These are phyloP conservation scores for Leavenworthia alabamica DNA, from an alignment of 345 rosid genomes.

Conservation along the genomic window DNA sequence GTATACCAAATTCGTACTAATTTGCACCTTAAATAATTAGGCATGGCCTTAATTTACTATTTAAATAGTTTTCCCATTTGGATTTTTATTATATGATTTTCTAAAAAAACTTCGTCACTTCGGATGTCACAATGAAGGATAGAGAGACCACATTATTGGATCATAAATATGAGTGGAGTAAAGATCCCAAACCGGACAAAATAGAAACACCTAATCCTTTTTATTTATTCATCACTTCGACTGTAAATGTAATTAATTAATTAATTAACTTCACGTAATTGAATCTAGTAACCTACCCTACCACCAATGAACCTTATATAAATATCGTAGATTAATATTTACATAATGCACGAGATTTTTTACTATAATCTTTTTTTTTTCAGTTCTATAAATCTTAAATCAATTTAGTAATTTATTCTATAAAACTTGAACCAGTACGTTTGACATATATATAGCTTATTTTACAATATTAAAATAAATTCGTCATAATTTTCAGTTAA, in stretches of 20 bases:
- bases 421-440: too few relatives aligned
- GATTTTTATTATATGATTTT: neutral
- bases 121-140: slow-evolving; percentile 19
- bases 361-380: neutral
- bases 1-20: neutral
- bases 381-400: neutral
- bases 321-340: neutral
- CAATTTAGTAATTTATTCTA: neutral
- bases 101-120: slow-evolving; percentile 13
- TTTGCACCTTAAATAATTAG: neutral
- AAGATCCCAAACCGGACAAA: slow-evolving; percentile 29
- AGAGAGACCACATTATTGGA: slow-evolving; percentile 29
- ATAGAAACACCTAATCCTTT: slow-evolving; percentile 18
- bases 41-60: slow-evolving; percentile 8
- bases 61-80: neutral
- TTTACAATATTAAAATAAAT: too few relatives aligned
- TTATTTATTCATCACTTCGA: slow-evolving; percentile 20
- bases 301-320: slow-evolving; percentile 9
- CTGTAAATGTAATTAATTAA: slow-evolving; percentile 11
- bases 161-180: slow-evolving; percentile 27
- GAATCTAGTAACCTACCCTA: slow-evolving; percentile 22
- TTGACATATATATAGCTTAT: too few relatives aligned
- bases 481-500: too few relatives aligned
- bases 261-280: slow-evolving; percentile 2
- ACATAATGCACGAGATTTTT: neutral